phyloP scores from a whole-genome alignment of 2,329 filamentous ascomycete genomes.

The Fusarium denticulatum region DNA sequence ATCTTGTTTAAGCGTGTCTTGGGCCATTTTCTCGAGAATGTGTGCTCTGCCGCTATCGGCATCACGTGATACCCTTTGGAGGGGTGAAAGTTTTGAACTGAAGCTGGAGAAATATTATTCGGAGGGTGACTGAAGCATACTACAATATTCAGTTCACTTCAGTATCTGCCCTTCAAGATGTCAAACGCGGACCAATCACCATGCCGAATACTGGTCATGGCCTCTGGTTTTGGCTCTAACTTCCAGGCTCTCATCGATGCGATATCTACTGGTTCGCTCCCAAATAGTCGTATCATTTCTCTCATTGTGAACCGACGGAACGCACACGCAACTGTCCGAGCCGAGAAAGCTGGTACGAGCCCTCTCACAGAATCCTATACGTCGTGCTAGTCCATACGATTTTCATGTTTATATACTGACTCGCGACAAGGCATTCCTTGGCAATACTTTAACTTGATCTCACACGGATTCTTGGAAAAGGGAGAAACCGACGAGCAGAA shows the following conservation, averaged over 20 bases:
- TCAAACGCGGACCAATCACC: conserved; percentile 21
- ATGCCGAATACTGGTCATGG: conserved; percentile 72
- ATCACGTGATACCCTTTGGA: conserved; percentile 24
- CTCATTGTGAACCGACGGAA: conserved; percentile 61
- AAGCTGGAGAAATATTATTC: not conserved
- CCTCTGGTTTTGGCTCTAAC: conserved; percentile 80
- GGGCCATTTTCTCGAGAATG: not conserved
- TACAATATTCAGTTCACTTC: not conserved
- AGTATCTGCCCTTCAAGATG: conserved; percentile 11
- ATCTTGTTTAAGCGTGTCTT: not conserved
- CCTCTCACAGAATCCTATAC: not conserved
- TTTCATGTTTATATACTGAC: conserved; percentile 1
- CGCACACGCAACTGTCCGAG: conserved; percentile 56
- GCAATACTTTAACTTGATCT: conserved; percentile 70
- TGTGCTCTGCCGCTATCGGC: conserved; percentile 20
- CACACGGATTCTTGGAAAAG: conserved; percentile 70
- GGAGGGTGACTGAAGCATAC: not conserved
- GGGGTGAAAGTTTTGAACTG: conserved; percentile 21
- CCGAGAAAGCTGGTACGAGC: conserved; percentile 54
- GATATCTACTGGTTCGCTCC: conserved; percentile 52
- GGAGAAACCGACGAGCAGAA: conserved; percentile 68
- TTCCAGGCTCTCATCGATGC: conserved; percentile 76
- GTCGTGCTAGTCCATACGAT: not conserved
- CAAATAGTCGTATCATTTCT: conserved; percentile 55
- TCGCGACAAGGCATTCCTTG: conserved; percentile 63